Conservation (phyloP, 257 asterid species). For the Nicotiana paniculata region DNA sequence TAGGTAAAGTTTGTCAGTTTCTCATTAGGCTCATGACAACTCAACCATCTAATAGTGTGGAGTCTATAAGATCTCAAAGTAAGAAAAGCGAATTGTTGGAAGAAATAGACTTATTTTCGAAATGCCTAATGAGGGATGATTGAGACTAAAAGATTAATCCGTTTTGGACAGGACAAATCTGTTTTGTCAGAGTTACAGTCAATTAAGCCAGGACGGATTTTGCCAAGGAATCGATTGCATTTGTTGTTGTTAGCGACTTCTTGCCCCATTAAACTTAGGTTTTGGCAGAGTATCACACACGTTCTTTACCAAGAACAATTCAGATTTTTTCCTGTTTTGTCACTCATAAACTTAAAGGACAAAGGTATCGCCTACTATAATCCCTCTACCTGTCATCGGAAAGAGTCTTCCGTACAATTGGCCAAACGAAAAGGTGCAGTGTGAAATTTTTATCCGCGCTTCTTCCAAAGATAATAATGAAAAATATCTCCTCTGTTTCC, state of each 20-base stretch:
- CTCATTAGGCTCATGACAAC: slow-evolving; percentile 42
- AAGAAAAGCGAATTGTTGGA: slow-evolving; percentile 39
- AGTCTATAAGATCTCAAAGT: slow-evolving; percentile 17
- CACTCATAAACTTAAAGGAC: neutral
- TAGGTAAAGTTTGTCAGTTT: slow-evolving; percentile 33
- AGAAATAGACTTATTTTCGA: slow-evolving; percentile 64
- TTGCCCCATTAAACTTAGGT: neutral
- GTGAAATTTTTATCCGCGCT: neutral
- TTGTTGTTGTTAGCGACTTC: neutral
- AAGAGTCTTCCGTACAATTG: neutral
- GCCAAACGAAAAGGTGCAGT: neutral
- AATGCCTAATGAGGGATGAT: slow-evolving; percentile 54
- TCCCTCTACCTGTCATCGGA: neutral
- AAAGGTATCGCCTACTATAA: neutral
- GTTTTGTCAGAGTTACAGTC: neutral
- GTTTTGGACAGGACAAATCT: neutral
- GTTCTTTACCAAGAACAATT: neutral
- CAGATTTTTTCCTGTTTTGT: neutral
- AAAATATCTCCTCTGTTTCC: neutral
- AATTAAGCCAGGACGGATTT: neutral
- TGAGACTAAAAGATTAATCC: slow-evolving; percentile 11
- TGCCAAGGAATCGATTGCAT: neutral
- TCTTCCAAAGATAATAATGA: neutral
- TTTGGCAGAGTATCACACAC: neutral
- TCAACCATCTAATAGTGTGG: slow-evolving; percentile 16